Evolutionary conservation across 192 early-diverging fungal species (phyloP), one percentile per base, ranked within the genome.

Genomic region (Coemansia sp.): DNA sequence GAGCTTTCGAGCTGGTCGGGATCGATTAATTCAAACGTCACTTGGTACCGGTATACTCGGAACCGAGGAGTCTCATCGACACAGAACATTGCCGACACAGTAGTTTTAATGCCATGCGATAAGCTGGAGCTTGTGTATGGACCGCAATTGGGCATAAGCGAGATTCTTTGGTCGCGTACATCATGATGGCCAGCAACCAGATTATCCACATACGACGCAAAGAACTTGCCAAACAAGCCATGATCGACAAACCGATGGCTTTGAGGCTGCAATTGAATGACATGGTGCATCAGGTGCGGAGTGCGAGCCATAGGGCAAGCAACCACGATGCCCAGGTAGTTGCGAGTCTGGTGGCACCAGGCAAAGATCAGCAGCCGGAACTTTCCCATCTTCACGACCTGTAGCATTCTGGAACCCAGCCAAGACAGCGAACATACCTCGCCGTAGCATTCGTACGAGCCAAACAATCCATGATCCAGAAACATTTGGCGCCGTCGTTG

Each of bases 1-100:
- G 20, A 2, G 21, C 15, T 63, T 1, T 63, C 68, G 9, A 78
- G 46, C 3, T 23, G 31, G n/a, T 50, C 43, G 2, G 52, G 6
- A 35, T 63, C 59, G 6, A 70, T 16, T 16, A 78, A 23, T 52
- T 78, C 59, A 28, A 78, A 67, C 7, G 67, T 56, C 10, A 78
- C 64, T 30, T 71, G 63, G 54, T 71, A 78, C 21, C 68, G 67
- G 38, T 78, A 78, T 9, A 71, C 60, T 5, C 50, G 58, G 35
- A 55, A 56, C 5, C 31, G 37, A 2, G 63, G 57, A 4, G 63
- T 71, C 23, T 70, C 68, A 33, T 78, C 68, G 0, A 64, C 28
- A 41, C 74, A 78, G 38, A 78, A 78, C 68, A 78, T 71, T 14
- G 53, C 40, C 3, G 74, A 70, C 1, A 78, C 63, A 12, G 74